Evolutionary conservation across 2,329 filamentous ascomycete species (phyloP), one percentile per base, ranked within the genome.

Genomic region (Venturia aucupariae): DNA sequence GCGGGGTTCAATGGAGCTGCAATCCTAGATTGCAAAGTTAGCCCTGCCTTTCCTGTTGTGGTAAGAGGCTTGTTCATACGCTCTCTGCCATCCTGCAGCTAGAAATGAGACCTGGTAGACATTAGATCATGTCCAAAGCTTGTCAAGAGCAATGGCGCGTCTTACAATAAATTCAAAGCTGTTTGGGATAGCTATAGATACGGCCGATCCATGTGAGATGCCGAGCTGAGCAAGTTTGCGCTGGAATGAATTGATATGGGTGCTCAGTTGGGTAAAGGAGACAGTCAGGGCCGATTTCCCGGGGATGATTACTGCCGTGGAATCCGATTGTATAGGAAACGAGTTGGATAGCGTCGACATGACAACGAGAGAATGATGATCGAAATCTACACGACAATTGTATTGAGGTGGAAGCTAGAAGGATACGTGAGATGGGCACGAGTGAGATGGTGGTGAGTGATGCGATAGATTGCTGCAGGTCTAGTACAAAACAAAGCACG

Each of bases 1-100:
- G 87, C 88, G 48, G 90, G 86, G 75, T 96, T 95, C 68, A 96
- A 79, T n/a, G 90, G 91, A 3, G 91, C 91, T 8, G 90, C 90
- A 69, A 94, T 88, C 38, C 64, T 65, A 15, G 11, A 19, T 27
- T 17, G 3, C n/a, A 4, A 15, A 17, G 4, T 64, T 44, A 64
- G 62, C 51, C 22, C 2, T 10, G 42, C 7, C 13, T 64, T 38
- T 42, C 35, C 32, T 17, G 42, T n/a, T 44, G 3, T 22, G 13
- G 63, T 35, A 27, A 57, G 62, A 38, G 24, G 41, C 35, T 48
- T 32, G 11, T 61, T 15, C 57, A 35, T 62, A 65, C 60, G 82
- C 89, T 70, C 91, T 84, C 78, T 94, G 90, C 85, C 88, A 91
- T n/a, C 90, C 85, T 22, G 86, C 83, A n/a, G 90, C 90, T 55